These are phyloP conservation scores for Trichoderma sp. DNA, from an alignment of 2,329 filamentous ascomycete species.

Conservation along the genomic window DNA sequence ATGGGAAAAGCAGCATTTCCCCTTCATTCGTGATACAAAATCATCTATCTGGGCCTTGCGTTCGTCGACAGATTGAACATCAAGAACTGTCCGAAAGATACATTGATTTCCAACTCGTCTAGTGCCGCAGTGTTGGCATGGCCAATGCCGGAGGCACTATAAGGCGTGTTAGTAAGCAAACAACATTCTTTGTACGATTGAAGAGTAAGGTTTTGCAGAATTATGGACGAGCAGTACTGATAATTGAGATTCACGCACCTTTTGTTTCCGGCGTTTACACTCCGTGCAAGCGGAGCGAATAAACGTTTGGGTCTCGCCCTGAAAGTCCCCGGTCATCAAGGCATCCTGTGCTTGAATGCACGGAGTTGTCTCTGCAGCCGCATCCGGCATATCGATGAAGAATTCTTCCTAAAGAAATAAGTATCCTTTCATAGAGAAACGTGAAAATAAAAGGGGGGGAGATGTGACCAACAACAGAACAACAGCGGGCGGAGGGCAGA, in stretches of 20 bases:
- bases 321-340: not conserved
- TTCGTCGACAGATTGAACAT: slow-evolving; percentile 7
- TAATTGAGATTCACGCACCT: slow-evolving; percentile 34
- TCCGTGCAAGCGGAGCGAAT: slow-evolving; percentile 47
- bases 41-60: not conserved
- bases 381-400: not conserved
- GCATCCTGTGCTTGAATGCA: not conserved
- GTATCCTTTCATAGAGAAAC: not conserved
- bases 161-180: not conserved
- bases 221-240: not conserved
- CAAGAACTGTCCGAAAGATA: slow-evolving; percentile 35
- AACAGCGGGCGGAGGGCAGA: not conserved
- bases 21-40: not conserved
- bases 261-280: slow-evolving; percentile 48
- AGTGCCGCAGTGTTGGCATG: slow-evolving; percentile 47
- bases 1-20: not conserved
- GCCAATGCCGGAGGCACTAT: slow-evolving; percentile 48
- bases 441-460: not conserved
- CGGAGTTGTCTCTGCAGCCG: not conserved
- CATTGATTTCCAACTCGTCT: slow-evolving; percentile 46
- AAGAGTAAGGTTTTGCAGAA: too few species aligned
- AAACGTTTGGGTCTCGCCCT: not conserved
- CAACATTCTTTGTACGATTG: not conserved
- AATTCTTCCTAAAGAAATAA: not conserved
- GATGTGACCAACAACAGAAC: not conserved